Base-by-base conservation (phyloP, 768 basidiomycete genomes). In the Favolaschia claudopus region DNA sequence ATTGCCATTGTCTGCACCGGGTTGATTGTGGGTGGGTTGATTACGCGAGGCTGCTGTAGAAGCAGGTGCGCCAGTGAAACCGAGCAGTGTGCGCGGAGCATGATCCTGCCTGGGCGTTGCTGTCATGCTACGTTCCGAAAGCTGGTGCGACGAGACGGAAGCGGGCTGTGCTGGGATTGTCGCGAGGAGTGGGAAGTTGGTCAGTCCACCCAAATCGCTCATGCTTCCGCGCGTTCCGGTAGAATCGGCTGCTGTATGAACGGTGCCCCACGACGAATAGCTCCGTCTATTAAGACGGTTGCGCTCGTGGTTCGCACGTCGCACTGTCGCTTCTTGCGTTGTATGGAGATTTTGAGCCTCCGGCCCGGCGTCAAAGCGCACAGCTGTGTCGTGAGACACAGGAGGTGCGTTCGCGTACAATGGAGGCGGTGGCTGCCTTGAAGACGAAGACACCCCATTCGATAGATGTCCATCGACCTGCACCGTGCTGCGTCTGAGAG, bases 201-300 rank as follows among this genome's bases (percentile, higher is more conserved):
- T 10, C 19, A 64, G 20, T 7, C 28, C 36, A 14, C 51, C 58
- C 7, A 64, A 6, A 1, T 49, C 62, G 22, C 62, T 42, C 53
- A 64, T 33, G 28, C 63, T 64, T 13, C 55, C 40, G 9, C 42
- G 43, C n/a, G 61, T 58, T 8, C 37, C 34, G 7, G 40, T 34
- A 7, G 57, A 55, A 27, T 42, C 34, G 14, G 43, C 33, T 27
- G 61, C 24, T 22, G 43, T 48, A 29, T 60, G 44, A 4, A 64
- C 55, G 19, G 63, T 64, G 20, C 63, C 63, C 63, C 63, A 64
- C 8, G 63, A 64, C 5, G 63, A 60, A 42, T 56, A 60, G 50
- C 58, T 60, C 13, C 57, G 53, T n/a, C 63, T 10, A 27, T 63
- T 59, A 15, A 13, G 1, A 34, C 51, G 51, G 25, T 59, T 34